Evolutionary conservation across 1,284 basidiomycete genomes (phyloP), one percentile per base, ranked within the genome.

Genomic region (Pyrrhoderma lamaoense): DNA sequence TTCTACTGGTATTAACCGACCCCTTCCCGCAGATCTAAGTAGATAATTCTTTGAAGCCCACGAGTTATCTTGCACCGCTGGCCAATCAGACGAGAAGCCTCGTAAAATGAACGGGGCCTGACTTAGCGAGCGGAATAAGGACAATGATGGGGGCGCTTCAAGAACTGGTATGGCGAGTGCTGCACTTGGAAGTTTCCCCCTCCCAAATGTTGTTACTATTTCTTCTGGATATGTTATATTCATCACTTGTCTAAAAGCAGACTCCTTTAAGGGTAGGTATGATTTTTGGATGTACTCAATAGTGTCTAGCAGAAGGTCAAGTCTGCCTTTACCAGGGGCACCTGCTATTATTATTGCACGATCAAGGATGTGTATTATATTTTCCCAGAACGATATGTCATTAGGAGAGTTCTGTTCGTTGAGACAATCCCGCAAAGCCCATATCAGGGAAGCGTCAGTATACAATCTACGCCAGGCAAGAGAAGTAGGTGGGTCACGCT

Each of bases 1-100:
- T 67, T 99, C 95, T 8, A 98, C 82, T 3, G 95, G 95, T 1
- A 98, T 88, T 7, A 91, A 67, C 13, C 95, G 77, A 2, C 87
- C 92, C 27, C 77, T 79, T 8, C 93, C 93, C 1, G 80, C 80
- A 1, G 77, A 67, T 3, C 70, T 66, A 19, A 75, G 73, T 0
- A 97, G 74, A 63, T 96, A 95, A 0, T 69, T 63, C 8, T 73
- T 65, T 23, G 77, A 80, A n/a, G 64, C 55, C 93, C 93, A 95
- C 7, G 75, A 73, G 43, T 75, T 77, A 49, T 81, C 75, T 11
- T 69, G 69, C 53, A 89, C 65, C 1, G 89, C 89, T 3, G 85
- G 82, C 85, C 88, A 90, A 49, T 81, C 70, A 18, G 57, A 57
- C 0, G 80, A 76, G 62, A 77, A 84, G 1, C 74, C 71, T 8